Evolutionary conservation across 1,284 basidiomycete genomes (phyloP).

Genomic region (Trametes polyzona): DNA sequence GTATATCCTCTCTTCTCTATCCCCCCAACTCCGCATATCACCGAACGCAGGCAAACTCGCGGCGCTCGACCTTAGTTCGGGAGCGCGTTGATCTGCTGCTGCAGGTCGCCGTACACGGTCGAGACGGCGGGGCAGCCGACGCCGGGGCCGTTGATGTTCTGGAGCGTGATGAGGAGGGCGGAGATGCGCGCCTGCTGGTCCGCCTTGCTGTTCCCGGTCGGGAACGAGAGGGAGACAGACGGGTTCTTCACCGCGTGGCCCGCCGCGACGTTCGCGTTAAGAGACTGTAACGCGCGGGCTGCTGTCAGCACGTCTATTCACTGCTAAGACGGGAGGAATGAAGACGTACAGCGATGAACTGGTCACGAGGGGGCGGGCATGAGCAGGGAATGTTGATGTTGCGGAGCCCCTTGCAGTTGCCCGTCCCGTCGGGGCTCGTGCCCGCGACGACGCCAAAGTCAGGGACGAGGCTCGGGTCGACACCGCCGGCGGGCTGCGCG

Average conservation of each 20-base stretch:
- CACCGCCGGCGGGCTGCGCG: conserved; percentile 42
- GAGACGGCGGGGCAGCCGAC: conserved; percentile 44
- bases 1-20: not conserved
- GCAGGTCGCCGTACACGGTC: conserved; percentile 42
- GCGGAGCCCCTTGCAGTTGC: conserved; percentile 25
- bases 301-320: not conserved
- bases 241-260: conserved; percentile 45
- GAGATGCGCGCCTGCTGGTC: conserved; percentile 42
- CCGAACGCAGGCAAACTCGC: too few relatives aligned
- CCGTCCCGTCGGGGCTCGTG: conserved; percentile 30
- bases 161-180: conserved; percentile 40
- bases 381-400: conserved; percentile 42
- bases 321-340: not conserved
- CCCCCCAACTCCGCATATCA: not conserved
- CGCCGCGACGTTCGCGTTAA: conserved; percentile 41
- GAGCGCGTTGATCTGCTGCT: conserved; percentile 31
- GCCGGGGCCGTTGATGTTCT: conserved; percentile 46
- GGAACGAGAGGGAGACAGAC: conserved; percentile 39
- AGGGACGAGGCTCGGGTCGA: conserved; percentile 55
- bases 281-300: conserved; percentile 36
- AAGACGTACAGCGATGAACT: conserved; percentile 42
- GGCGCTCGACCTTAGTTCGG: conserved; percentile 9
- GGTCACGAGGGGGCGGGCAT: conserved; percentile 41
- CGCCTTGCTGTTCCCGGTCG: conserved; percentile 37
- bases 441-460: conserved; percentile 49